Evolutionary conservation across 345 rosid genomes (phyloP).

Genomic region (Ceriops zippeliana): DNA sequence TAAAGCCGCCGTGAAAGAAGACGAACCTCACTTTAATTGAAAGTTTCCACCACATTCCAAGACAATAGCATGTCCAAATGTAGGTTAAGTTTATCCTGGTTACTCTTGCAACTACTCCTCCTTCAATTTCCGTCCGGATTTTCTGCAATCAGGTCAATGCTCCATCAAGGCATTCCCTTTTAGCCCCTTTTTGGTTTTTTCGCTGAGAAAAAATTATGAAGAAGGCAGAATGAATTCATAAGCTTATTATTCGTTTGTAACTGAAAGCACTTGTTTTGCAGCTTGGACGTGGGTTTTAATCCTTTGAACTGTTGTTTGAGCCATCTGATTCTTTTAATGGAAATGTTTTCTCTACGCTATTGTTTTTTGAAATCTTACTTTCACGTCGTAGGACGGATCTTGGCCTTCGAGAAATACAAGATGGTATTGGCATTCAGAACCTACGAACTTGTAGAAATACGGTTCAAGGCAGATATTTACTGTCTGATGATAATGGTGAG

Average conservation of each 20-base stretch:
- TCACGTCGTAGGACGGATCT: slow-evolving; percentile 47
- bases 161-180: slow-evolving; percentile 12
- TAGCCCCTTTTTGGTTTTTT: neutral
- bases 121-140: slow-evolving; percentile 26
- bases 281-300: neutral
- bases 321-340: neutral
- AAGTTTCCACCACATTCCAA: too few relatives aligned
- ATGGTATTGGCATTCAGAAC: neutral
- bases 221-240: too few relatives aligned
- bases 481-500: slow-evolving; percentile 81
- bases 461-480: slow-evolving; percentile 74
- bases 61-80: slow-evolving; percentile 38
- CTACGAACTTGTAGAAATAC: slow-evolving; percentile 59
- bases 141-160: slow-evolving; percentile 51
- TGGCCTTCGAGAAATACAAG: slow-evolving; percentile 41
- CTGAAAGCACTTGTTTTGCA: too few relatives aligned
- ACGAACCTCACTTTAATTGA: too few relatives aligned
- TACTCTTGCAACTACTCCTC: slow-evolving; percentile 33
- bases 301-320: neutral
- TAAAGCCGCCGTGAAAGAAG: too few relatives aligned
- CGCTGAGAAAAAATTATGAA: too few relatives aligned
- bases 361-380: neutral
- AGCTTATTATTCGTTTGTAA: too few relatives aligned
- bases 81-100: slow-evolving; percentile 22
- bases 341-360: neutral